These are phyloP conservation scores for Paspalum notatum DNA, from an alignment of 176 grass and related monocot species.

Conservation along the genomic window DNA sequence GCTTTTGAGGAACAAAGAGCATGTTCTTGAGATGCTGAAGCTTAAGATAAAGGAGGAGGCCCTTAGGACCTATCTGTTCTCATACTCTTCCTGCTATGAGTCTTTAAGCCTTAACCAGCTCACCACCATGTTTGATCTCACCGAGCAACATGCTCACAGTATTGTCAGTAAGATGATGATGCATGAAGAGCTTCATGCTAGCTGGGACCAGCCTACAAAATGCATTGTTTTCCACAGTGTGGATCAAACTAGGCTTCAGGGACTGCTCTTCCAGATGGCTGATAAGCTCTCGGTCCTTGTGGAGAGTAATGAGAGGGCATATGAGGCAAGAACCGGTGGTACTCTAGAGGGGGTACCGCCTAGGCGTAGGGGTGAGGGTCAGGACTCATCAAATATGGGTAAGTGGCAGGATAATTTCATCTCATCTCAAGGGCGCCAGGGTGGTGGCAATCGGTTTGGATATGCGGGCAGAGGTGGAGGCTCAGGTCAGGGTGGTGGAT, in stretches of 20 bases:
- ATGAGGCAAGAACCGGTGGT: constrained; percentile 91
- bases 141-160: constrained; percentile 70
- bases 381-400: constrained; percentile 56
- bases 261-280: constrained; percentile 88
- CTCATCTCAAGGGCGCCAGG: constrained; percentile 61
- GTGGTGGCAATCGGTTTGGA: constrained; percentile 64
- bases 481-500: constrained; percentile 59
- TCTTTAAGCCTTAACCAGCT: constrained; percentile 79
- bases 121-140: constrained; percentile 84
- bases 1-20: constrained; percentile 82
- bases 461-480: constrained; percentile 61
- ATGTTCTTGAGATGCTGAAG: constrained; percentile 83
- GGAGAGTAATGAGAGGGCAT: constrained; percentile 88
- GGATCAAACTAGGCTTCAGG: constrained; percentile 86
- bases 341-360: constrained; percentile 78
- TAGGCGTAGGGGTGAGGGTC: constrained; percentile 69
- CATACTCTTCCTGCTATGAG: constrained; percentile 75
- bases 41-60: constrained; percentile 91
- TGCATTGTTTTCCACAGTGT: constrained; percentile 92
- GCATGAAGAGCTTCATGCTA: constrained; percentile 85
- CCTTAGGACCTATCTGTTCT: constrained; percentile 85
- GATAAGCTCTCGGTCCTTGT: constrained; percentile 88
- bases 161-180: constrained; percentile 97
- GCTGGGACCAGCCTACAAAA: constrained; percentile 90
- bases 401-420: constrained; percentile 87